Evolutionary conservation across 768 basidiomycete genomes (phyloP).

Genomic region (Tricholoma sp.): DNA sequence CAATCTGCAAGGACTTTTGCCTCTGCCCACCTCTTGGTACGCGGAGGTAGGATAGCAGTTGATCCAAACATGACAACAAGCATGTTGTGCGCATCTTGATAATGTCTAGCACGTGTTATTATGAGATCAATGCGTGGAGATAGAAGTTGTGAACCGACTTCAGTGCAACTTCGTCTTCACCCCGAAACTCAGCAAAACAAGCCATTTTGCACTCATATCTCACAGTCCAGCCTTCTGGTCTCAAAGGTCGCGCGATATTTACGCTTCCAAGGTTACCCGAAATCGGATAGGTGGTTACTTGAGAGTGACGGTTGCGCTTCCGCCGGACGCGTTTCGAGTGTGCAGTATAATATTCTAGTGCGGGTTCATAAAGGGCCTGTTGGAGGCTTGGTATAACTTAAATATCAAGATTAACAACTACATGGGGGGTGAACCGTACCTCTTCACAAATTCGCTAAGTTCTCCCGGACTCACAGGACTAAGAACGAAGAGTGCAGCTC

Average conservation of each 20-base stretch:
- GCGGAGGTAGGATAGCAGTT: slow-evolving; percentile 77
- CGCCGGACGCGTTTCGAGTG: slow-evolving; percentile 90
- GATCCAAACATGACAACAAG: slow-evolving; percentile 87
- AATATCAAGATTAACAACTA: neutral
- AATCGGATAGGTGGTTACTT: slow-evolving; percentile 47
- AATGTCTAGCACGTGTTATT: slow-evolving; percentile 55
- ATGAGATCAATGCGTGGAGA: slow-evolving; percentile 7
- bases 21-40: slow-evolving; percentile 98
- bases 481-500: slow-evolving; percentile 90
- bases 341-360: slow-evolving; percentile 87
- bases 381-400: slow-evolving; percentile 54
- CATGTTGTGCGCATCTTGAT: slow-evolving; percentile 87
- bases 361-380: slow-evolving; percentile 82
- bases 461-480: slow-evolving; percentile 87
- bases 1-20: slow-evolving; percentile 96
- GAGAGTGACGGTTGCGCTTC: slow-evolving; percentile 82
- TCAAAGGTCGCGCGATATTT: slow-evolving; percentile 52
- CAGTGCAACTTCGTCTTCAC: slow-evolving; percentile 87
- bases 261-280: slow-evolving; percentile 41
- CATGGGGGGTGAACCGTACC: slow-evolving; percentile 35
- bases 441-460: slow-evolving; percentile 83
- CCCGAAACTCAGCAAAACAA: slow-evolving; percentile 91
- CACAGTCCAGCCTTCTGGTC: slow-evolving; percentile 91
- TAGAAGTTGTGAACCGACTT: slow-evolving; percentile 51
- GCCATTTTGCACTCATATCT: slow-evolving; percentile 98